Evolutionary conservation across 2,329 filamentous ascomycete species (phyloP).

Genomic region (Zasmidium citrigriseum): DNA sequence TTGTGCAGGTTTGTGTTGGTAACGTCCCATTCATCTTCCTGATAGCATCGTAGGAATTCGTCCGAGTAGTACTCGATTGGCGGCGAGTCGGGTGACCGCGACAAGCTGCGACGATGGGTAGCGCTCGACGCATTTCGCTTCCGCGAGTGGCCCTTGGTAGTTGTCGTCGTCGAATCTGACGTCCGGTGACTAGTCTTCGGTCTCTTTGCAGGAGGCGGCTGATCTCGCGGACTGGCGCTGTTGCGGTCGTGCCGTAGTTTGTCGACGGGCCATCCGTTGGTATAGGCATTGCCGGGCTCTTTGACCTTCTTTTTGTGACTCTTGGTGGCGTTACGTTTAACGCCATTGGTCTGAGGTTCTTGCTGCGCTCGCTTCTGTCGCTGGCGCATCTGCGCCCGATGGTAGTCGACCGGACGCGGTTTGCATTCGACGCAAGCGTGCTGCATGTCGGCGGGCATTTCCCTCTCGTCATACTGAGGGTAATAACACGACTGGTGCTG

Average conservation of each 20-base stretch:
- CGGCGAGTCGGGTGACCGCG: conserved; percentile 64
- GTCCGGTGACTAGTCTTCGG: conserved; percentile 78
- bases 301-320: conserved; percentile 87
- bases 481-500: conserved; percentile 99
- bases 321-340: conserved; percentile 74
- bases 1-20: conserved; percentile 75
- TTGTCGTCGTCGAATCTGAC: conserved; percentile 72
- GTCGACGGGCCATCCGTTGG: conserved; percentile 65
- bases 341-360: conserved; percentile 62
- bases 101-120: conserved; percentile 70
- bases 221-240: conserved; percentile 53
- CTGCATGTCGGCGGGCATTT: conserved; percentile 60
- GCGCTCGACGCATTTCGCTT: conserved; percentile 62
- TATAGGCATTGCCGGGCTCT: conserved; percentile 58
- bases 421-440: conserved; percentile 91
- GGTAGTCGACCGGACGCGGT: conserved; percentile 71
- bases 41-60: conserved; percentile 68
- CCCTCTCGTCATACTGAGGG: conserved; percentile 63
- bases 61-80: conserved; percentile 39
- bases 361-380: conserved; percentile 29
- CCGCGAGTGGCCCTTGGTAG: conserved; percentile 59
- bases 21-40: conserved; percentile 53
- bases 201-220: conserved; percentile 70
- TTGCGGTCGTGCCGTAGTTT: conserved; percentile 60
- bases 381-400: conserved; percentile 63